phyloP scores from a whole-genome alignment of 768 basidiomycete species.

The Kwoniella sp. region DNA sequence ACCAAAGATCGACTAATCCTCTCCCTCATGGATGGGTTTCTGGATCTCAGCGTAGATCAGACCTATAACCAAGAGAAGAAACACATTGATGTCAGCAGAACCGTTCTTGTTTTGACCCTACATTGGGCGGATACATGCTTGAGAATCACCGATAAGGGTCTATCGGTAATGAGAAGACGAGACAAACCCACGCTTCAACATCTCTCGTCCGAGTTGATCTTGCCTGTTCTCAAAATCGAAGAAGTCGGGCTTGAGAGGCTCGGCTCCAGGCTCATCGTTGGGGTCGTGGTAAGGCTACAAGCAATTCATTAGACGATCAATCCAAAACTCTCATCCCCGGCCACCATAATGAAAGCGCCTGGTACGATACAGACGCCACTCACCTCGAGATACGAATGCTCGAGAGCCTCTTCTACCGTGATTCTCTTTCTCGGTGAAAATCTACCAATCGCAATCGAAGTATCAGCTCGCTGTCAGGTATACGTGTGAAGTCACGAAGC shows the following conservation, averaged over 20 bases:
- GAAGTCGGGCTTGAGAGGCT: constrained; percentile 55
- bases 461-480: too few relatives aligned
- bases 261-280: constrained; percentile 80
- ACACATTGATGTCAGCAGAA: too few relatives aligned
- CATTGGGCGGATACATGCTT: too few relatives aligned
- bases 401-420: constrained; percentile 80
- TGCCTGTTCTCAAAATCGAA: constrained; percentile 56
- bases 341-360: too few relatives aligned
- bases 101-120: too few relatives aligned
- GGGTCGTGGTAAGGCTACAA: constrained; percentile 81
- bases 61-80: too few relatives aligned
- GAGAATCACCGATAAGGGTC: too few relatives aligned
- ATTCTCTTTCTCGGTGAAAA: constrained; percentile 75
- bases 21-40: constrained; percentile 27
- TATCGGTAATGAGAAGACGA: background rate
- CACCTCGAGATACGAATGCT: constrained; percentile 83
- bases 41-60: constrained; percentile 44
- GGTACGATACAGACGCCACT: constrained; percentile 10
- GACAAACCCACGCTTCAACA: constrained; percentile 51
- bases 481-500: too few relatives aligned
- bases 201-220: constrained; percentile 53
- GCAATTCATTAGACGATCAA: too few relatives aligned
- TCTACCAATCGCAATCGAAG: too few relatives aligned
- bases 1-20: too few relatives aligned
- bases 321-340: too few relatives aligned